Evolutionary conservation across 2,329 filamentous ascomycete genomes (phyloP).

Genomic region (Monosporascus sp.): DNA sequence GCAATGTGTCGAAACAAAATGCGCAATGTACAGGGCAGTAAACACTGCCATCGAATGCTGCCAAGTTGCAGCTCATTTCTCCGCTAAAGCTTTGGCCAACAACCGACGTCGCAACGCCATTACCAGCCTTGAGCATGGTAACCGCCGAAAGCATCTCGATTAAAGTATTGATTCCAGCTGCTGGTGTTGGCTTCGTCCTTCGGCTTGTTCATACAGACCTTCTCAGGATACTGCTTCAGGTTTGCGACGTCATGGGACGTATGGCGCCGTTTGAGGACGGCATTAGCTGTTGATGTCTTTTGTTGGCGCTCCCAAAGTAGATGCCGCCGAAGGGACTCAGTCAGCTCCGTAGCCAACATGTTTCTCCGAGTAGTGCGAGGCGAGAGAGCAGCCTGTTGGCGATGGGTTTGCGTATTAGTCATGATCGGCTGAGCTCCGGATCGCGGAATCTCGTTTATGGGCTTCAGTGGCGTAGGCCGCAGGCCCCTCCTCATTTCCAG

Average conservation of each 20-base stretch:
- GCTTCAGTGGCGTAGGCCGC: conserved; percentile 42
- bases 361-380: conserved; percentile 88
- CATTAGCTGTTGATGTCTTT: conserved; percentile 83
- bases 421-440: conserved; percentile 73
- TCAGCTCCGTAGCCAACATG: conserved; percentile 93
- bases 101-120: conserved; percentile 6
- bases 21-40: conserved; percentile 24
- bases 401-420: conserved; percentile 58
- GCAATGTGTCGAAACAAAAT: conserved; percentile 26
- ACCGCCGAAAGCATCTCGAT: conserved; percentile 69
- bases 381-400: conserved; percentile 72
- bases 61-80: neutral
- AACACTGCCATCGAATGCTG: conserved; percentile 14
- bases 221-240: conserved; percentile 74
- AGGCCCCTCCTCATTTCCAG: conserved; percentile 60
- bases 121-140: conserved; percentile 87
- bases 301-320: conserved; percentile 94
- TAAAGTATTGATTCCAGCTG: conserved; percentile 83
- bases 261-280: conserved; percentile 82
- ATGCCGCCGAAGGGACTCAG: conserved; percentile 84
- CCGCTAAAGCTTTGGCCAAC: conserved; percentile 8
- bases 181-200: conserved; percentile 59
- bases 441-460: conserved; percentile 59
- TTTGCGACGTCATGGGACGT: conserved; percentile 89
- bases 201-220: conserved; percentile 52